These are phyloP conservation scores for Colletotrichum abscissum DNA, from an alignment of 2,329 filamentous ascomycete species.

Conservation along the genomic window DNA sequence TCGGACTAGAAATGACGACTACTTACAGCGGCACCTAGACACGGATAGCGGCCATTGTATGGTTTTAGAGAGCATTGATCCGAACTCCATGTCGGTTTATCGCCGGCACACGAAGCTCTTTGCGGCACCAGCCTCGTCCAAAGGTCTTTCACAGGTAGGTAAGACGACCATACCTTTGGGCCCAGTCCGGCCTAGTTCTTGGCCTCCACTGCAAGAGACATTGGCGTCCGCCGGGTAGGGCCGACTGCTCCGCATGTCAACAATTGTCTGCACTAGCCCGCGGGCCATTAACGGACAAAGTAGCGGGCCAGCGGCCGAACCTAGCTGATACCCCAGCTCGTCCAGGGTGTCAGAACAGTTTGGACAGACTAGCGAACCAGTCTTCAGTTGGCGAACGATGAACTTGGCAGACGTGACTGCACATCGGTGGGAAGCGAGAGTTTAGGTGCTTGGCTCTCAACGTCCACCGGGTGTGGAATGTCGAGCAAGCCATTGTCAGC, in stretches of 20 bases:
- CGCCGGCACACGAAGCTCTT: not conserved
- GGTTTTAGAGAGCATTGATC: not conserved
- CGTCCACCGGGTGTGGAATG: constrained; percentile 7
- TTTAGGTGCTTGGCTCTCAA: constrained; percentile 18
- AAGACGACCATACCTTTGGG: not conserved
- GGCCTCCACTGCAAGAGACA: constrained; percentile 12
- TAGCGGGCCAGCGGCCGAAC: not conserved
- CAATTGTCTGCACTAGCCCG: not conserved
- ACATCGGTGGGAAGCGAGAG: not conserved
- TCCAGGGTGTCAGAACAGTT: not conserved
- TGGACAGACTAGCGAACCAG: not conserved
- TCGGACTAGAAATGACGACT: not conserved
- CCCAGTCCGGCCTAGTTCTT: constrained; percentile 3
- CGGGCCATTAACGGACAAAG: not conserved
- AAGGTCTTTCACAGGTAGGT: not conserved
- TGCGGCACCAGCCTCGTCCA: not conserved
- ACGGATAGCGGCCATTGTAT: not conserved
- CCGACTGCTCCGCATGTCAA: constrained; percentile 16
- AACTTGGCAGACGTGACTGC: not conserved
- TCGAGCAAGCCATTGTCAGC: constrained; percentile 2
- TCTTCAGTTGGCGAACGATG: not conserved
- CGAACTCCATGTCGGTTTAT: not conserved
- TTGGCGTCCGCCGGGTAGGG: constrained; percentile 18
- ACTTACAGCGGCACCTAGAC: not conserved
- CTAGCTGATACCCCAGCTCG: not conserved